Evolutionary conservation across 805 yeast species (phyloP).

Genomic region (Sporopachydermia lactativora): DNA sequence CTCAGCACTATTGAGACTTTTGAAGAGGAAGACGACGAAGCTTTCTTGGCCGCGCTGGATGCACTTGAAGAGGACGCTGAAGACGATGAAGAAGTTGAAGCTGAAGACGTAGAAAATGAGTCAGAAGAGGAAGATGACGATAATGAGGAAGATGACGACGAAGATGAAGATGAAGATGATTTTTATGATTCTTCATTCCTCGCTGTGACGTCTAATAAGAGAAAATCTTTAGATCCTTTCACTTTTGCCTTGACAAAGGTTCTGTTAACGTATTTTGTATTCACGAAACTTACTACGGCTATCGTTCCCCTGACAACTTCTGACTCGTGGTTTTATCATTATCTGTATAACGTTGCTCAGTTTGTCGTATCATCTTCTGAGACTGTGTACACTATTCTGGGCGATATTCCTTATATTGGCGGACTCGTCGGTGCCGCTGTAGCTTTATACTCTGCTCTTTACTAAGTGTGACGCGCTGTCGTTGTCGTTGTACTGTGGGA

Average conservation of each 20-base stretch:
- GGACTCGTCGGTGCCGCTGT: constrained; percentile 18
- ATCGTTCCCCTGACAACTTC: constrained; percentile 15
- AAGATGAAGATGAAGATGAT: constrained; percentile 2
- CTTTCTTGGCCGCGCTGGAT: constrained; percentile 2
- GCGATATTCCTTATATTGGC: constrained; percentile 20
- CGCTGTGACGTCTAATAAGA: constrained; percentile 15
- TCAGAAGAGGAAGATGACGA: constrained; percentile 2
- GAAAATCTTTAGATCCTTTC: constrained; percentile 38
- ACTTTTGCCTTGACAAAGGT: constrained; percentile 35
- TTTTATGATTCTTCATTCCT: constrained; percentile 9
- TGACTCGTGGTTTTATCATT: constrained; percentile 14
- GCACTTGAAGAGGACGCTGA: not conserved
- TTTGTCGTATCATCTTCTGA: constrained; percentile 6
- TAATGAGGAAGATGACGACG: constrained; percentile 3
- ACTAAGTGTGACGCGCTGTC: constrained; percentile 4
- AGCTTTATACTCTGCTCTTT: constrained; percentile 23
- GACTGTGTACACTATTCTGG: constrained; percentile 15
- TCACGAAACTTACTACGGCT: constrained; percentile 13
- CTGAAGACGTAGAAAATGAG: not conserved
- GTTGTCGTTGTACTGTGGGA: constrained; percentile 2
- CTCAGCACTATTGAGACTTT: constrained; percentile 5
- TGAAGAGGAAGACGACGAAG: constrained; percentile 5
- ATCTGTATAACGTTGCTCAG: constrained; percentile 15
- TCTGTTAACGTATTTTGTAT: constrained; percentile 21
- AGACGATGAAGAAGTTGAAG: constrained; percentile 6